Conservation (phyloP, 148 eudicot species). For the Persicaria maculosa region DNA sequence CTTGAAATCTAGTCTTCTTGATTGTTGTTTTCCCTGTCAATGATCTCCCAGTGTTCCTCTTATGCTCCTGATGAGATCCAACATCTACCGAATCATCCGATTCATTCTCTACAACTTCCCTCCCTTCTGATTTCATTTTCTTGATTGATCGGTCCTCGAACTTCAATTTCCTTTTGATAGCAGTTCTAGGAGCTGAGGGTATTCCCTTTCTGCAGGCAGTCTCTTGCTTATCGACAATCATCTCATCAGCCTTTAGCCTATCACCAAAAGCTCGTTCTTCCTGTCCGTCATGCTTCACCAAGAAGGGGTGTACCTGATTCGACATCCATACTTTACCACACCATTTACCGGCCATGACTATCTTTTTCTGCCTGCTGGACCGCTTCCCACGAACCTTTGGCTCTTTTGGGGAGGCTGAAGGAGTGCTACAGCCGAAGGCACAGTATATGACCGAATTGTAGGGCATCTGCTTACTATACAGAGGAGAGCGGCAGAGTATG, state of each 20-base stretch:
- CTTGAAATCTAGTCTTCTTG: conserved; percentile 10
- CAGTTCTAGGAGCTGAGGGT: conserved; percentile 16
- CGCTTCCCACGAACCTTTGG: conserved; percentile 29
- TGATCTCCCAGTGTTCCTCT: conserved; percentile 27
- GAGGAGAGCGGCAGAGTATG: conserved; percentile 86
- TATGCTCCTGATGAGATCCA: conserved; percentile 21
- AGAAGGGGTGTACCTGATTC: conserved; percentile 77
- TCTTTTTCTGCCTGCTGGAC: conserved; percentile 56
- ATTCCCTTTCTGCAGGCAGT: conserved; percentile 21
- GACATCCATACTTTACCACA: conserved; percentile 99
- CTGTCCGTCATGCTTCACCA: conserved; percentile 42
- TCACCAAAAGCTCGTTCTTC: conserved; percentile 24
- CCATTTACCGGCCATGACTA: conserved; percentile 91
- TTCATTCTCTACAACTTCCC: conserved; percentile 22
- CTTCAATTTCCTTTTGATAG: conserved; percentile 47
- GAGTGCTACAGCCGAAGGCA: conserved; percentile 65
- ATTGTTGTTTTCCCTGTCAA: conserved; percentile 15
- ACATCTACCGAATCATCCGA: conserved; percentile 27
- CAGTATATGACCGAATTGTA: conserved; percentile 69
- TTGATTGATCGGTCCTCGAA: conserved; percentile 21
- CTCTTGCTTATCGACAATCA: conserved; percentile 27
- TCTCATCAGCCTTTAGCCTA: conserved; percentile 26
- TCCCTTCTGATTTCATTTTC: conserved; percentile 30
- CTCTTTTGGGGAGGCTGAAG: conserved; percentile 25
- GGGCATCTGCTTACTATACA: conserved; percentile 92